phyloP scores from a whole-genome alignment of 805 yeast genomes.

The Yamadazyma phyllophila region DNA sequence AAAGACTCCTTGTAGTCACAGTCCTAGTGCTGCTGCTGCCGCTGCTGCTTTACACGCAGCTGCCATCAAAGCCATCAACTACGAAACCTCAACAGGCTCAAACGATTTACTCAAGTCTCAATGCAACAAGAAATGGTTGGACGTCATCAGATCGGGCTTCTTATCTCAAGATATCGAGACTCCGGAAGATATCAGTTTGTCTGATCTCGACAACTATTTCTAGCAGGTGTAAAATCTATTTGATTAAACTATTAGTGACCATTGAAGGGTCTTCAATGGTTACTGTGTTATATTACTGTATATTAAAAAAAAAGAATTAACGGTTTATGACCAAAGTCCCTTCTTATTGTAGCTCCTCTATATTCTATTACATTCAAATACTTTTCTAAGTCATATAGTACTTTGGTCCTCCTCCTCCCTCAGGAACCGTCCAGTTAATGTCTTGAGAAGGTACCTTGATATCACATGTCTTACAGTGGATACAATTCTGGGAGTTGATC shows the following conservation, averaged over 20 bases:
- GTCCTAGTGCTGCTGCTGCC: constrained; percentile 67
- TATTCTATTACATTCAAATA: too few species aligned
- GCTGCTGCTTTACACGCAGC: constrained; percentile 74
- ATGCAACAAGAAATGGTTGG: constrained; percentile 57
- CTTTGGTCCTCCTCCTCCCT: constrained; percentile 98
- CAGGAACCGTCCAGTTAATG: constrained; percentile 96
- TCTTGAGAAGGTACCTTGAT: constrained; percentile 95
- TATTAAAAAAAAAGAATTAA: constrained; percentile 12
- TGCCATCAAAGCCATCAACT: constrained; percentile 48
- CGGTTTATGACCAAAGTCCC: constrained; percentile 5
- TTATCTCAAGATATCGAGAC: constrained; percentile 72
- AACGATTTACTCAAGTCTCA: constrained; percentile 11
- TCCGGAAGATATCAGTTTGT: constrained; percentile 75
- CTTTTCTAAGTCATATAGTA: constrained; percentile 66
- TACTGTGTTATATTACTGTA: constrained; percentile 16
- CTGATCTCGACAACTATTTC: constrained; percentile 49
- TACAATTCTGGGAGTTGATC: constrained; percentile 95
- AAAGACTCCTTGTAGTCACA: constrained; percentile 53
- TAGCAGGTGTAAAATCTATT: constrained; percentile 1
- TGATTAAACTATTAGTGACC: neutral
- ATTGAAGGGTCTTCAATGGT: neutral
- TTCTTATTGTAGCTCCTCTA: neutral
- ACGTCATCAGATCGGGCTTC: constrained; percentile 74
- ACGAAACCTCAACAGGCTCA: constrained; percentile 28
- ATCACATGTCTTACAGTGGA: constrained; percentile 98